phyloP scores from a whole-genome alignment of 176 grass and related monocot genomes.

The Raddia guianensis region DNA sequence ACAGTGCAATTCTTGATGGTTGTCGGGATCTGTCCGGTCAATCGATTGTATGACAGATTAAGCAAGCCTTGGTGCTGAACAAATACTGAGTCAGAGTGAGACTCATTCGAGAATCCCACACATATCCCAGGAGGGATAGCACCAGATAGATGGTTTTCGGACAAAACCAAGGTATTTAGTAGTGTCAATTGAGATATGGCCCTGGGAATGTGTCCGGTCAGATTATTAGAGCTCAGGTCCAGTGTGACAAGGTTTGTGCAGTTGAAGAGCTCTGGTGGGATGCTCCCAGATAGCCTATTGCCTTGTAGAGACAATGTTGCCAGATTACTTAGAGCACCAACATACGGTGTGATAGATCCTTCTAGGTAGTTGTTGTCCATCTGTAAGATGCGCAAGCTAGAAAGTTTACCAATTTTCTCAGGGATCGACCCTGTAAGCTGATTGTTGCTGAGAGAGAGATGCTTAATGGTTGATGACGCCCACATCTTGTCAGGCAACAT shows the following conservation, averaged over 20 bases:
- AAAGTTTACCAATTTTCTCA: constrained; percentile 51
- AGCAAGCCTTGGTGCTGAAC: constrained; percentile 63
- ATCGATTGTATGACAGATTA: constrained; percentile 73
- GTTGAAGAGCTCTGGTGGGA: constrained; percentile 71
- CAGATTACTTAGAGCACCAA: constrained; percentile 68
- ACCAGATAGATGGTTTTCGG: constrained; percentile 67
- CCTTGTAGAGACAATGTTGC: constrained; percentile 54
- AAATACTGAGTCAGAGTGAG: constrained; percentile 61
- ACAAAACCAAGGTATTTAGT: constrained; percentile 75
- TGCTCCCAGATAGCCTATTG: constrained; percentile 73
- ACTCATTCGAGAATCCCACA: constrained; percentile 48
- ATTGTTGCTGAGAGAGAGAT: constrained; percentile 60
- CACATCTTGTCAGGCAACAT: constrained; percentile 59
- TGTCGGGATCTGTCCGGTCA: constrained; percentile 61
- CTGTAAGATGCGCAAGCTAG: constrained; percentile 43
- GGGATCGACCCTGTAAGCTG: constrained; percentile 60
- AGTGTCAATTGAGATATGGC: constrained; percentile 62
- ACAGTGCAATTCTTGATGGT: constrained; percentile 65
- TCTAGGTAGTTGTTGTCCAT: constrained; percentile 69
- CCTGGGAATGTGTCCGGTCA: constrained; percentile 55
- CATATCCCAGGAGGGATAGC: constrained; percentile 73
- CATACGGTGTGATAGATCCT: constrained; percentile 56
- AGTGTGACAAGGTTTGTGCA: constrained; percentile 75
- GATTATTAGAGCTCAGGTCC: constrained; percentile 69
- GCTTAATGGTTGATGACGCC: constrained; percentile 58